Conservation (phyloP, 345 rosid genomes). For the Eucalyptus grandis region DNA sequence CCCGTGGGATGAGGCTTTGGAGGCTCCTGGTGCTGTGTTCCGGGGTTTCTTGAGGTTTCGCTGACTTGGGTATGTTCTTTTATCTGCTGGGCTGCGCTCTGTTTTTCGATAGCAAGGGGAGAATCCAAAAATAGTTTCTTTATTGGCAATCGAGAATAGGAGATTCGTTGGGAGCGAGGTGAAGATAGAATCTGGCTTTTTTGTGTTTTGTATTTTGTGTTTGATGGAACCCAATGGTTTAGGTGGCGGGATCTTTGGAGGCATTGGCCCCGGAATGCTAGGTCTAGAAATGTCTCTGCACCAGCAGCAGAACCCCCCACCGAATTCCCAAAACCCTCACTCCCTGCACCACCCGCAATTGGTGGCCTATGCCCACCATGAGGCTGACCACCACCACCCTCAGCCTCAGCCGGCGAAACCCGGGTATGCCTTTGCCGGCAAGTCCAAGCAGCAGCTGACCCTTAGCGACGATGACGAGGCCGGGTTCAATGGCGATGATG, state of each 20-base stretch:
- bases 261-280: conserved; percentile 60
- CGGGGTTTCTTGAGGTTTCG: background rate
- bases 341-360: conserved; percentile 45
- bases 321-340: conserved; percentile 23
- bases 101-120: background rate
- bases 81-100: background rate
- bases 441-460: conserved; percentile 43
- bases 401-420: conserved; percentile 39
- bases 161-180: background rate
- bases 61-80: background rate
- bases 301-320: conserved; percentile 29
- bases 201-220: background rate
- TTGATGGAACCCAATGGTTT: conserved; percentile 62
- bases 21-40: background rate
- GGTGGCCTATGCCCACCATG: conserved; percentile 28
- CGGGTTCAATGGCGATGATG: conserved; percentile 43
- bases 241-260: conserved; percentile 50
- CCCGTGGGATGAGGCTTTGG: background rate
- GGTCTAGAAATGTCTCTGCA: conserved; percentile 66
- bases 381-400: conserved; percentile 4
- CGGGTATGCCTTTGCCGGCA: conserved; percentile 23
- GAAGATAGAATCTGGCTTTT: background rate
- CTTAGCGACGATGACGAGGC: conserved; percentile 74
- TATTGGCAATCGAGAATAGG: background rate
- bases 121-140: background rate